phyloP scores from a whole-genome alignment of 2,329 filamentous ascomycete genomes.

The Cordyceps farinosa region DNA sequence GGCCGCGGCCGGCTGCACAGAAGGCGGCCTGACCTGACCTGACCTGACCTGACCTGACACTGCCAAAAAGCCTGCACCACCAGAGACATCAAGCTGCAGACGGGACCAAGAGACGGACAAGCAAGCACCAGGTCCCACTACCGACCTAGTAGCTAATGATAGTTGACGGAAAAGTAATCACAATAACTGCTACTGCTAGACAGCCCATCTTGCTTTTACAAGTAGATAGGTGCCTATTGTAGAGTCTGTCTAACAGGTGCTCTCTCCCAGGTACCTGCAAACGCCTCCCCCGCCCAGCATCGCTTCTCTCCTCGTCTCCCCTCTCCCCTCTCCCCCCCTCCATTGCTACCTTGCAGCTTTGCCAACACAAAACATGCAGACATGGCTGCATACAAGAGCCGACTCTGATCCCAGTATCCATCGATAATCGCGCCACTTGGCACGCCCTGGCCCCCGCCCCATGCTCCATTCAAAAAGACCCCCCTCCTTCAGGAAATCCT shows the following conservation, averaged over 20 bases:
- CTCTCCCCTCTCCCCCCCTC: not conserved
- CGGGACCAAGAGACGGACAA: too few relatives aligned
- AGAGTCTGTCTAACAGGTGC: too few relatives aligned
- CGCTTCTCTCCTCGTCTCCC: not conserved
- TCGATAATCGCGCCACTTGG: constrained; percentile 10
- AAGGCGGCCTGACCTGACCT: not conserved
- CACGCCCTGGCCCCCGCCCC: not conserved
- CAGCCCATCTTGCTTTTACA: not conserved
- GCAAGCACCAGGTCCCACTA: too few relatives aligned
- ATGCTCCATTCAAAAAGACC: not conserved
- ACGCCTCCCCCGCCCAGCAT: not conserved
- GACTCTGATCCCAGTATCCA: constrained; percentile 1
- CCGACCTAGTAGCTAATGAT: too few relatives aligned
- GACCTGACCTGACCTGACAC: not conserved
- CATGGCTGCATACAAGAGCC: constrained; percentile 4
- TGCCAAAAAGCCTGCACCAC: not conserved
- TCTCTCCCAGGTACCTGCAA: not conserved
- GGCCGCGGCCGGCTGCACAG: not conserved
- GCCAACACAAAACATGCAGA: constrained; percentile 4
- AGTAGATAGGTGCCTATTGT: not conserved
- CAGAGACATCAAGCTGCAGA: too few relatives aligned
- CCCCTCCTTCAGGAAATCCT: constrained; percentile 1
- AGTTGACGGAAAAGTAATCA: too few relatives aligned
- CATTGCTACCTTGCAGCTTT: not conserved
- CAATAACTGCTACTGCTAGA: too few relatives aligned